Evolutionary conservation across 495 filamentous ascomycete genomes (phyloP).

Genomic region (Bombardia bombarda): DNA sequence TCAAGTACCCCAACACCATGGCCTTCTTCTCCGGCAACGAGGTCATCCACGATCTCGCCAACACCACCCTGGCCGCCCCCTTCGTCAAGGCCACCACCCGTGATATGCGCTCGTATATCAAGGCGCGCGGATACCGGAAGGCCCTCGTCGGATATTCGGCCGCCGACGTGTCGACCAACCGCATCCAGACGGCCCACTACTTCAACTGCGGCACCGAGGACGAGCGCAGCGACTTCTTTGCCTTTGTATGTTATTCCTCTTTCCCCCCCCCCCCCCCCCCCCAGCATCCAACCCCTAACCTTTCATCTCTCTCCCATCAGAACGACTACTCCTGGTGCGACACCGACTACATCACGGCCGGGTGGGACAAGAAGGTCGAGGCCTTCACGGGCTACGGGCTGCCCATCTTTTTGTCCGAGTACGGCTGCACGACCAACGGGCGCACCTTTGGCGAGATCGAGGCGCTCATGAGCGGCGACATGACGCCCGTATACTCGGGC

Average conservation of each 20-base stretch:
- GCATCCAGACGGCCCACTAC: constrained; percentile 82
- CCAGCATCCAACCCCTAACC: too few species aligned
- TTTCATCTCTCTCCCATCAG: constrained; percentile 10
- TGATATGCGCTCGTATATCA: constrained; percentile 87
- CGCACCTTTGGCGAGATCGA: constrained; percentile 77
- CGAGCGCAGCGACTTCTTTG: constrained; percentile 89
- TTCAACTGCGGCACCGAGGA: constrained; percentile 93
- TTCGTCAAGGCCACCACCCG: constrained; percentile 93
- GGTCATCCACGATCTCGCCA: constrained; percentile 75
- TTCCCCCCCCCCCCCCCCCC: not conserved
- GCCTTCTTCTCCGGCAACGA: constrained; percentile 98
- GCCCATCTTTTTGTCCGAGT: constrained; percentile 95
- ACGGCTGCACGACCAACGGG: constrained; percentile 73
- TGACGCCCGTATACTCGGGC: constrained; percentile 92
- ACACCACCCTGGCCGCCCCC: constrained; percentile 69
- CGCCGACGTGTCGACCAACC: constrained; percentile 77
- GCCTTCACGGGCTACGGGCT: constrained; percentile 84
- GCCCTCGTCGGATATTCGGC: constrained; percentile 95
- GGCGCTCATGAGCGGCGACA: constrained; percentile 72
- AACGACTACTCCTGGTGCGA: constrained; percentile 99
- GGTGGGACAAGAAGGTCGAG: constrained; percentile 88
- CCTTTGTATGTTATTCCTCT: constrained; percentile 48
- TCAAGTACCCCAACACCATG: constrained; percentile 81
- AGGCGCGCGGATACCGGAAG: constrained; percentile 58
- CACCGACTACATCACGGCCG: constrained; percentile 68